Evolutionary conservation across 164 flowering plant genomes (phyloP).

Genomic region (Euptelea pleiosperma): DNA sequence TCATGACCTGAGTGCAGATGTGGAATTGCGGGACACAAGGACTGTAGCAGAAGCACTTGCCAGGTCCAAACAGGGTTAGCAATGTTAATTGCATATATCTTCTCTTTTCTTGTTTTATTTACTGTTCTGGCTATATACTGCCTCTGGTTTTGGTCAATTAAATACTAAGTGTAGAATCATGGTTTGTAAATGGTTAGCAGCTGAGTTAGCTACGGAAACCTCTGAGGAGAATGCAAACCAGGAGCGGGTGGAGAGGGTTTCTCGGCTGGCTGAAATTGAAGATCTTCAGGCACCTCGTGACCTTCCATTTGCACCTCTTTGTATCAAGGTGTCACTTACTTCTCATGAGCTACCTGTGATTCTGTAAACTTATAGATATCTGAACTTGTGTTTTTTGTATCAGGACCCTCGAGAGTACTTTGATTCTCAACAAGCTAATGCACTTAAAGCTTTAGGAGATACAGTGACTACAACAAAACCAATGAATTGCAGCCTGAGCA

Average conservation of each 20-base stretch:
- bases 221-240: slow-evolving; percentile 39
- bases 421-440: slow-evolving; percentile 93
- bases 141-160: too few species aligned
- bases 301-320: slow-evolving; percentile 78
- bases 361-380: neutral
- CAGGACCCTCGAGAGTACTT: slow-evolving; percentile 98
- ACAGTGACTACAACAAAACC: slow-evolving; percentile 35
- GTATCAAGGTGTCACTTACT: slow-evolving; percentile 63
- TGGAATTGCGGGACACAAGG: slow-evolving; percentile 66
- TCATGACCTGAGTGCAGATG: slow-evolving; percentile 44
- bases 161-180: neutral
- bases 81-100: neutral
- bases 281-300: slow-evolving; percentile 79
- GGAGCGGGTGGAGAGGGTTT: slow-evolving; percentile 45
- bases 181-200: slow-evolving; percentile 29
- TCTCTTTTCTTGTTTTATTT: neutral
- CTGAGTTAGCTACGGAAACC: slow-evolving; percentile 47
- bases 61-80: slow-evolving; percentile 67
- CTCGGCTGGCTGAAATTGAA: slow-evolving; percentile 72
- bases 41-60: slow-evolving; percentile 91
- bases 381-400: slow-evolving; percentile 12
- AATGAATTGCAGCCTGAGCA: slow-evolving; percentile 43
- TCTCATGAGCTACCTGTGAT: slow-evolving; percentile 5
- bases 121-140: too few species aligned
- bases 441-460: slow-evolving; percentile 63